Evolutionary conservation across 1,284 basidiomycete genomes (phyloP), one percentile per base, ranked within the genome.

Genomic region (Melampsora allii-populina): DNA sequence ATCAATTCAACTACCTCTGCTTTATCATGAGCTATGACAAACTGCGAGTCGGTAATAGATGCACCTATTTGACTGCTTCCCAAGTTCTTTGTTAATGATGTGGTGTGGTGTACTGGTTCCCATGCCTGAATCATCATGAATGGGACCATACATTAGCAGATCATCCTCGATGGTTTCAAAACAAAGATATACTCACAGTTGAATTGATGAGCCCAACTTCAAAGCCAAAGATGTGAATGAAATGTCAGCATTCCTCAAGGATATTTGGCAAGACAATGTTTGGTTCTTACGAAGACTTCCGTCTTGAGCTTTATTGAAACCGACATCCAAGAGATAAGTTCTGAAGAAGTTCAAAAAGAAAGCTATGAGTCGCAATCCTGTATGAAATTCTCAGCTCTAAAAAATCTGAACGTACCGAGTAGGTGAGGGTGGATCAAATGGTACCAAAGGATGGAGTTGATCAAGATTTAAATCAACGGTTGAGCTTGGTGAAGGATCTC

Each of bases 1-100:
- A 73, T 73, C 39, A 73, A 10, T 46, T 66, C 71, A 7, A 73
- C 46, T 29, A 73, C 71, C 45, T 73, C 63, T 50, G 63, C 33
- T 50, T 73, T 73, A 31, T 66, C 42, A n/a, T 36, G 53, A 14
- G 71, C 56, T 27, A 73, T 56, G 17, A 73, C 6, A 60, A 73
- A 73, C 29, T 73, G 71, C 33, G 63, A 63, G 29, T 24, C 27
- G 42, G 63, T 48, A 4, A 73, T 63, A 46, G 71, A 73, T 66
- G 50, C 14, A 5, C 71, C 71, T 45, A 50, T 56, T 24, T 65
- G 53, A 10, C 50, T 50, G 19, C 58, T 56, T 42, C 71, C 71
- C 21, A 73, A 31, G 29, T 66, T 65, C 17, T 56, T 42, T 45
- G 65, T 50, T 2, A 73, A 45, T 31, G 71, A 73, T 63, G 31